Evolutionary conservation across 768 basidiomycete genomes (phyloP).

Genomic region (Psilocybe tampanensis): DNA sequence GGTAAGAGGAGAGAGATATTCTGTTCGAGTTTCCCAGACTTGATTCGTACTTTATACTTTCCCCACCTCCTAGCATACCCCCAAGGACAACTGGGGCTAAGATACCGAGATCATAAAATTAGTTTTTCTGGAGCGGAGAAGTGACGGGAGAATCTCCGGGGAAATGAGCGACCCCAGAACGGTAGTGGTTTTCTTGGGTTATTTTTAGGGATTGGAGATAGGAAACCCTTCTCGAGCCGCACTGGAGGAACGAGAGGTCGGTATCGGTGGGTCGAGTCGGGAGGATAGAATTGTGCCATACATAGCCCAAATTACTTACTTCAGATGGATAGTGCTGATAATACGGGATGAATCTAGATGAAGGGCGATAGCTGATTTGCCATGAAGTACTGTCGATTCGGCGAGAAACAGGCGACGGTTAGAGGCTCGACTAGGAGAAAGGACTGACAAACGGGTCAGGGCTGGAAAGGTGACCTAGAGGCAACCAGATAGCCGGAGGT

Average conservation of each 20-base stretch:
- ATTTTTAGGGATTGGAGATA: background rate
- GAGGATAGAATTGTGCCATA: no score
- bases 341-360: no score
- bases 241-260: no score
- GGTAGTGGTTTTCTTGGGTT: background rate
- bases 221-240: background rate
- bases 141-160: conserved; percentile 18
- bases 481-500: background rate
- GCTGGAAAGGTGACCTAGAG: background rate
- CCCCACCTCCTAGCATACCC: conserved; percentile 4
- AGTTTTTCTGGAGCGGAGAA: conserved; percentile 6
- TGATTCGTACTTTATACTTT: background rate
- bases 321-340: no score
- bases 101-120: background rate
- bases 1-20: conserved; percentile 1
- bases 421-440: no score
- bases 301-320: no score
- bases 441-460: background rate
- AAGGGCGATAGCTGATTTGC: no score
- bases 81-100: background rate
- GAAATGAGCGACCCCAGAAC: background rate
- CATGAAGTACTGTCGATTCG: no score
- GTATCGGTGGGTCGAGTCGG: no score
- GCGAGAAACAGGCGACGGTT: no score
- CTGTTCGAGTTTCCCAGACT: no score